These are phyloP conservation scores for Verticillium tricorpus DNA, from an alignment of 2,329 filamentous ascomycete species.

Conservation along the genomic window DNA sequence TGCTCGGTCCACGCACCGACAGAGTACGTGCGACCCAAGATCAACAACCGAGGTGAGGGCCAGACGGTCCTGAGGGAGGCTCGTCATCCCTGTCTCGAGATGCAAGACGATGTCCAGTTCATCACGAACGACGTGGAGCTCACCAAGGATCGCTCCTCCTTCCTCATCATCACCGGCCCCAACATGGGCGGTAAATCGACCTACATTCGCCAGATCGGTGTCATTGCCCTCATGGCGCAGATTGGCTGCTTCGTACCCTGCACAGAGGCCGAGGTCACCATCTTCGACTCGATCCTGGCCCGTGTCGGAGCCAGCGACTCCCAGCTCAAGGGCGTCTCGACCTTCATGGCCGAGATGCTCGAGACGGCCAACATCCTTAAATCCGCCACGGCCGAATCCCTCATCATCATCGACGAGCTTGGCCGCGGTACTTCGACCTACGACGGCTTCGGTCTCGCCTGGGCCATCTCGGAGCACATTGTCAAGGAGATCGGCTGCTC, in stretches of 20 bases:
- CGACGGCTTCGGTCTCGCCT: constrained; percentile 96
- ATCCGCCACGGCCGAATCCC: constrained; percentile 86
- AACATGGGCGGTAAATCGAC: constrained; percentile 99
- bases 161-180: constrained; percentile 93
- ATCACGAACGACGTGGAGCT: constrained; percentile 96
- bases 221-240: constrained; percentile 96
- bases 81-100: constrained; percentile 95
- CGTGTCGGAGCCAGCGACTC: constrained; percentile 94
- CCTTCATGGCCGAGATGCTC: constrained; percentile 99
- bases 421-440: constrained; percentile 96
- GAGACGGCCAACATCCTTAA: constrained; percentile 98
- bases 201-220: constrained; percentile 95
- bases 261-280: constrained; percentile 81
- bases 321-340: constrained; percentile 95
- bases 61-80: constrained; percentile 89
- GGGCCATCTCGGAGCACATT: constrained; percentile 98
- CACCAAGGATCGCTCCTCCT: constrained; percentile 72
- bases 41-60: constrained; percentile 82
- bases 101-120: constrained; percentile 97
- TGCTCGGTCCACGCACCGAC: constrained; percentile 89
- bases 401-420: constrained; percentile 98
- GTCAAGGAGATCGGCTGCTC: constrained; percentile 92
- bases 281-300: constrained; percentile 95
- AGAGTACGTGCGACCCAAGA: constrained; percentile 84
- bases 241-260: constrained; percentile 96